These are phyloP conservation scores for Lathyrus tuberosus DNA, from an alignment of 306 rosid species.

Conservation along the genomic window DNA sequence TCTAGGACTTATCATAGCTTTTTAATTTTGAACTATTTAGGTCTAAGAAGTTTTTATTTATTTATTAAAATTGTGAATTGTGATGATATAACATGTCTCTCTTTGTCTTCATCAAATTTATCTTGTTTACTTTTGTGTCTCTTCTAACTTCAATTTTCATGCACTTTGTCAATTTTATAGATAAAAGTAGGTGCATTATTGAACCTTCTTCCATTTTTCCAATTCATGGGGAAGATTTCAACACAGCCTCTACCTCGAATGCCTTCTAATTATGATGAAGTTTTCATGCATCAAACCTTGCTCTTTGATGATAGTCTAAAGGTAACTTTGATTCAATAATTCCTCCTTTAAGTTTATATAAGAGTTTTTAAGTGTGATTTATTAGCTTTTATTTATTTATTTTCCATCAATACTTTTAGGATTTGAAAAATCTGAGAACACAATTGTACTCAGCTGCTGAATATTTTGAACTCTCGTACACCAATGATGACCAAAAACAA, in stretches of 20 bases:
- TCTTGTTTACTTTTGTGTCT: slow-evolving; percentile 28
- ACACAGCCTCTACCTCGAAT: slow-evolving; percentile 52
- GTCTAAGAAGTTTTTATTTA: slow-evolving; percentile 39
- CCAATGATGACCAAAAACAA: slow-evolving; percentile 92
- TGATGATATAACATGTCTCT: not conserved
- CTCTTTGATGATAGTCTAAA: slow-evolving; percentile 91
- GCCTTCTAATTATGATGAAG: slow-evolving; percentile 87
- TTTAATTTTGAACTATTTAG: slow-evolving; percentile 5
- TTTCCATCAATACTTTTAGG: slow-evolving; percentile 56
- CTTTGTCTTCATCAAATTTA: slow-evolving; percentile 30
- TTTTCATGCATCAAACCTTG: slow-evolving; percentile 92
- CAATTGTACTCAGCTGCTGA: slow-evolving; percentile 97
- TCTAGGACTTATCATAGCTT: not conserved
- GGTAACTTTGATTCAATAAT: slow-evolving; percentile 45
- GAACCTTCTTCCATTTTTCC: slow-evolving; percentile 36
- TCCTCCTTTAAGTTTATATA: not conserved
- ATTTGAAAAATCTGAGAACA: slow-evolving; percentile 86
- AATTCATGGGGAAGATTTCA: slow-evolving; percentile 60
- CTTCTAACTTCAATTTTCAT: slow-evolving; percentile 37
- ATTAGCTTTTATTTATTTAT: slow-evolving; percentile 12
- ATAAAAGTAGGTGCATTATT: slow-evolving; percentile 8
- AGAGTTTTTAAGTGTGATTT: not conserved
- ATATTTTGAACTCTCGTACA: slow-evolving; percentile 91
- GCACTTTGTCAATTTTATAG: slow-evolving; percentile 6
- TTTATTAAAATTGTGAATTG: not conserved